Conservation (phyloP, 225 moss, liverwort and hornwort genomes). For the Antitrichia curtipendula region DNA sequence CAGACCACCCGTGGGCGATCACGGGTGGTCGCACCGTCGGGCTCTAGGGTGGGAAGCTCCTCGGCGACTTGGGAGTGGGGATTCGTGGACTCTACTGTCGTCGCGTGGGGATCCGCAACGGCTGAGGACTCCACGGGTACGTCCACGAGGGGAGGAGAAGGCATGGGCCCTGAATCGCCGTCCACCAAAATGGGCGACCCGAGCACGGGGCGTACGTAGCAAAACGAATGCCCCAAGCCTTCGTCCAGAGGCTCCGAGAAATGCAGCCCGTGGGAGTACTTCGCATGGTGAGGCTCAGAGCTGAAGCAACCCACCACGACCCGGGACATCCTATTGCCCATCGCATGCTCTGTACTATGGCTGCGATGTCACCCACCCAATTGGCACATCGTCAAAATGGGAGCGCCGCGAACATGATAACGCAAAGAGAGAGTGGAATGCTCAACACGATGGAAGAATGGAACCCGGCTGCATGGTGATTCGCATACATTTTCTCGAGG, state of each 20-base stretch:
- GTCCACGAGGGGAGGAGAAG: neutral
- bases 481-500: neutral
- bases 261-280: constrained; percentile 44
- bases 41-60: neutral
- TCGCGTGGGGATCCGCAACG: neutral
- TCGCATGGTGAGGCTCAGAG: constrained; percentile 29
- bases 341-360: constrained; percentile 53
- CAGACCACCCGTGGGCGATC: constrained; percentile 19
- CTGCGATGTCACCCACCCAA: neutral
- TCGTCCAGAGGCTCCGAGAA: constrained; percentile 93
- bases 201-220: constrained; percentile 69
- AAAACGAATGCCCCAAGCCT: constrained; percentile 95
- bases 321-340: constrained; percentile 87
- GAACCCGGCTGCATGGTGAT: neutral
- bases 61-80: neutral
- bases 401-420: neutral
- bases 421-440: neutral
- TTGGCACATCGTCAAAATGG: neutral
- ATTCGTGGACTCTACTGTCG: neutral
- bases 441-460: neutral
- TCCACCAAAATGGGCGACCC: constrained; percentile 41
- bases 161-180: constrained; percentile 34
- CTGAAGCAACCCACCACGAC: constrained; percentile 68
- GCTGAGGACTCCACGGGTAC: neutral
- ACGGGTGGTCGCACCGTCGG: neutral